phyloP scores from a whole-genome alignment of 2,329 filamentous ascomycete species.

The Apiospora pterosperma region DNA sequence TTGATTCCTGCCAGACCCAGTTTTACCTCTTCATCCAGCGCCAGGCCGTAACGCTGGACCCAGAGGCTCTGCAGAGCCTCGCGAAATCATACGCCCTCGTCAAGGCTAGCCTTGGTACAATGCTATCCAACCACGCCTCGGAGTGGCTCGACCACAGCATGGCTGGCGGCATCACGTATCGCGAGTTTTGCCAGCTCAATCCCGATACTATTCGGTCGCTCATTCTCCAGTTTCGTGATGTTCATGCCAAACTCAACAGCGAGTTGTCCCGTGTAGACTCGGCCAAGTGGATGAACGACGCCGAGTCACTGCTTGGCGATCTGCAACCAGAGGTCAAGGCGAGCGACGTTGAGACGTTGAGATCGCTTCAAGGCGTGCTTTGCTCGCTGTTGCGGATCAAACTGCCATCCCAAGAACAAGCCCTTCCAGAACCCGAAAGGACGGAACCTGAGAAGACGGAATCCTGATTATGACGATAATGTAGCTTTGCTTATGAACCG shows the following conservation, averaged over 20 bases:
- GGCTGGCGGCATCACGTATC: conserved; percentile 14
- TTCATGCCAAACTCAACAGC: conserved; percentile 14
- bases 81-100: conserved; percentile 11
- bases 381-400: not conserved
- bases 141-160: conserved; percentile 19
- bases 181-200: conserved; percentile 19
- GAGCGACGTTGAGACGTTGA: not conserved
- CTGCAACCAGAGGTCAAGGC: not conserved
- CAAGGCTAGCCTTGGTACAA: conserved; percentile 14
- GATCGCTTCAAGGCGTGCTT: not conserved
- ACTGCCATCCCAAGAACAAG: not conserved
- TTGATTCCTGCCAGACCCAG: conserved; percentile 15
- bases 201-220: conserved; percentile 19
- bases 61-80: not conserved
- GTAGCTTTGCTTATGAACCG: not conserved
- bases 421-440: not conserved
- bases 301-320: conserved; percentile 5
- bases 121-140: conserved; percentile 19
- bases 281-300: conserved; percentile 10
- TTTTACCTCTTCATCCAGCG: conserved; percentile 7
- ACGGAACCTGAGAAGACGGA: no score
- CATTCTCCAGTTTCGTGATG: conserved; percentile 17
- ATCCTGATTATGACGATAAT: not conserved
- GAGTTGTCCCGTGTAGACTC: conserved; percentile 2
- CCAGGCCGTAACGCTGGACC: not conserved